These are phyloP conservation scores for Aspergillus transmontanensis DNA, from an alignment of 2,329 filamentous ascomycete species.

Conservation along the genomic window DNA sequence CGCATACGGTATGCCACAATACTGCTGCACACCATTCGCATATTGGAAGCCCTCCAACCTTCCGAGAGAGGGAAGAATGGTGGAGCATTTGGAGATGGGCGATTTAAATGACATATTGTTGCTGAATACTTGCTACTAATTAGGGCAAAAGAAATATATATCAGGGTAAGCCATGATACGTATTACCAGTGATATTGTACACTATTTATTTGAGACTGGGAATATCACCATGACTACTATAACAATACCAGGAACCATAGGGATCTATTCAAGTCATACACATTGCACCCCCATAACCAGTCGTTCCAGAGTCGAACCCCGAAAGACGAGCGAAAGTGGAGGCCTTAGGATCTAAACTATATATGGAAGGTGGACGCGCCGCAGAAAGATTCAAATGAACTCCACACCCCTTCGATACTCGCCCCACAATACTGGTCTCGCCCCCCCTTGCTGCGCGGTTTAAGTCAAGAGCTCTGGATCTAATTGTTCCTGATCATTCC, in stretches of 20 bases:
- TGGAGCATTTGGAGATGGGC: slow-evolving; percentile 20
- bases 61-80: slow-evolving; percentile 20
- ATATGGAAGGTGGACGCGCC: slow-evolving; percentile 22
- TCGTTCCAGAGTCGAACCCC: too few species aligned
- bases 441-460: not conserved
- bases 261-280: not conserved
- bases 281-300: not conserved
- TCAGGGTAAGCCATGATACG: too few species aligned
- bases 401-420: not conserved
- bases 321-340: too few species aligned
- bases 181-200: too few species aligned
- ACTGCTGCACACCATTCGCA: slow-evolving; percentile 28
- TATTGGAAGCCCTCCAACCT: slow-evolving; percentile 25
- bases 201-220: not conserved
- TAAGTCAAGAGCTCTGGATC: slow-evolving; percentile 10
- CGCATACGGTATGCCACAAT: slow-evolving; percentile 29
- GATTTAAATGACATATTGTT: slow-evolving; percentile 21
- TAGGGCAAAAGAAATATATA: too few species aligned
- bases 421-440: not conserved
- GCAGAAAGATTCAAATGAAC: not conserved
- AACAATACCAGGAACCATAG: not conserved
- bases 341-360: slow-evolving; percentile 3
- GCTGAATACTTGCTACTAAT: too few species aligned
- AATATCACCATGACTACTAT: not conserved
- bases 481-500: not conserved